Evolutionary conservation across 75 land plant genomes (phyloP), one percentile per base, ranked within the genome.

Genomic region (Pinus albicaulis): DNA sequence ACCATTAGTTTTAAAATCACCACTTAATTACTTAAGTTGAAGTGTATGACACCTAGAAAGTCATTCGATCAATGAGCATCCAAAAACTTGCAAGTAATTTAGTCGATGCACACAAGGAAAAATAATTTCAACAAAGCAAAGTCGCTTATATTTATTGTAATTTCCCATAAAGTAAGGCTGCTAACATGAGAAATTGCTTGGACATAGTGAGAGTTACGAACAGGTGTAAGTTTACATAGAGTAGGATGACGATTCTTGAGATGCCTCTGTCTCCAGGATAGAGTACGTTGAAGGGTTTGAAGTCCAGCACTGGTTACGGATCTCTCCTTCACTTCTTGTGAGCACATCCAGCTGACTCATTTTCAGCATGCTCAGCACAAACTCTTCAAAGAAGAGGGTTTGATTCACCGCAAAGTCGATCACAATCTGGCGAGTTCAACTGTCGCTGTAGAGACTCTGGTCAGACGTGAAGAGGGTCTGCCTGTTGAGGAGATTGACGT

Each of bases 311-410:
- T 79, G 76, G 25, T 7, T 57, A 61, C 80, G 79, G 23, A 79
- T 79, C 20, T 53, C 25, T 34, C 80, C 80, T 0, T 76, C 24
- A 19, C 16, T 55, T 34, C 59, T 48, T 5, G 79, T 76, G 23
- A 79, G 81, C 15, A 72, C 76, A 8, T 72, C 24, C 11, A 79
- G 22, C 11, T 77, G 79, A 12, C 80, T 65, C 80, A 79, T 79
- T 23, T 79, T 79, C 20, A 79, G 57, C 80, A 79, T 79, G 31
- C 66, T 28, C 26, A 59, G 38, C 2, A 56, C 63, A 17, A 79
- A 59, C 4, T 79, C 20, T 15, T n/a, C 5, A 41, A 79, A 79
- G 80, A 79, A 79, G 20, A 72, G 36, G 1, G 22, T 24, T 53
- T 79, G 52, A 11, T 58, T 41, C 22, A 31, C 25, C 4, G 76